Evolutionary conservation across 2,329 filamentous ascomycete genomes (phyloP).

Genomic region (Ophiostoma montium): DNA sequence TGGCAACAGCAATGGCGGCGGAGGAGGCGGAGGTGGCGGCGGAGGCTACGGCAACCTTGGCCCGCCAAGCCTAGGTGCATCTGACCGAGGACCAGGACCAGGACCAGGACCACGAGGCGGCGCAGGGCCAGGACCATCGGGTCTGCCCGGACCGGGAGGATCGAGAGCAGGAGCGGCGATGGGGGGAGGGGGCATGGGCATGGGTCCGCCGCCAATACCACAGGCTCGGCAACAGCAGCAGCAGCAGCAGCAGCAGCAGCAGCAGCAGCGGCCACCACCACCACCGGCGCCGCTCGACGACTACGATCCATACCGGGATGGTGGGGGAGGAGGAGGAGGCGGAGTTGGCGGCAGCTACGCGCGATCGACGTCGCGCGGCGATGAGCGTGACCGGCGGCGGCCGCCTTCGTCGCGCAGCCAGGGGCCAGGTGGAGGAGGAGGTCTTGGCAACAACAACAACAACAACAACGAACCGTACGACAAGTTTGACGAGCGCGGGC

Average conservation of each 20-base stretch:
- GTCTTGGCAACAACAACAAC: conserved; percentile 4
- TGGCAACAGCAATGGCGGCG: conserved; percentile 24
- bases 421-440: neutral
- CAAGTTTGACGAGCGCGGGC: conserved; percentile 5
- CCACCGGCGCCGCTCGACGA: conserved; percentile 24
- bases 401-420: conserved; percentile 16
- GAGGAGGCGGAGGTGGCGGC: neutral
- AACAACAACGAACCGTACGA: conserved; percentile 5
- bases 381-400: neutral
- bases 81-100: neutral
- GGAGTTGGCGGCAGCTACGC: conserved; percentile 17
- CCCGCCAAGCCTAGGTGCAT: conserved; percentile 10
- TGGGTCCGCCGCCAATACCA: neutral
- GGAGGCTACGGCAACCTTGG: conserved; percentile 29
- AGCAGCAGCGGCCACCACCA: too few relatives aligned
- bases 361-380: conserved; percentile 6
- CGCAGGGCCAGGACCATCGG: conserved; percentile 4
- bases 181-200: too few relatives aligned
- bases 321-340: conserved; percentile 24
- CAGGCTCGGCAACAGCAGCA: conserved; percentile 1
- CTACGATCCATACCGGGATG: conserved; percentile 36
- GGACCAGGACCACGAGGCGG: conserved; percentile 2
- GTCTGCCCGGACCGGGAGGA: neutral
- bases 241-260: too few relatives aligned
- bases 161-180: neutral